Evolutionary conservation across 1,139 yeast genomes (phyloP), one percentile per base, ranked within the genome.

Genomic region (Scheffersomyces illinoinensis): DNA sequence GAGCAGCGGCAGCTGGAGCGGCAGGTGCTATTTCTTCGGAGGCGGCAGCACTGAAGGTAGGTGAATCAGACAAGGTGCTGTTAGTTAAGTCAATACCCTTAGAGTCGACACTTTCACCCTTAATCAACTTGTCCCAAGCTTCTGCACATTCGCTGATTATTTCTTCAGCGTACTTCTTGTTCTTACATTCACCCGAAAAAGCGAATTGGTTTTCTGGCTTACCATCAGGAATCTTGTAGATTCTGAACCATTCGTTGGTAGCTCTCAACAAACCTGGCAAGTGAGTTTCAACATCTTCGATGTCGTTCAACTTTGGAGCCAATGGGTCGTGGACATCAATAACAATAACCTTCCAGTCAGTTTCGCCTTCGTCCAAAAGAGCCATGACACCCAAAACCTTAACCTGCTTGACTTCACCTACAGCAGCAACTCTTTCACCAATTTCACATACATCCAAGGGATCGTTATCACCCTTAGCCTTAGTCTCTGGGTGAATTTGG

Each of bases 381-480:
- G 98, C 98, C 84, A 95, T 83, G 61, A 93, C 91, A 57, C 99
- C 99, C 61, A 95, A 83, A 5, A 95, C 88, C 80, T 95, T 95
- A 64, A 93, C 98, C 72, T 85, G 89, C 79, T 87, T 89, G 66
- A 90, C 82, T 74, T 88, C 89, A 63, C 96, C 96, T 52, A 91
- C 83, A 63, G 85, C 80, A 52, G 93, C 87, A 70, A 85, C 81
- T 63, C 71, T 75, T 61, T 88, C 86, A 58, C 98, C 97, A 66
- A 95, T 92, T 74, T 95, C 99, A 76, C 98, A 90, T 58, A 95
- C 96, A 76, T 95, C 99, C 66, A 95, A 82, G 23, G 99, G 99
- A 77, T 95, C 99, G 71, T 93, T 91, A 77, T 95, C 99, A 65
- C 99, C 99, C 69, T 82, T 84, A 61, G 88, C 84, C 64, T 69